Conservation (phyloP, 1,284 basidiomycete species). For the Tilletia indica region DNA sequence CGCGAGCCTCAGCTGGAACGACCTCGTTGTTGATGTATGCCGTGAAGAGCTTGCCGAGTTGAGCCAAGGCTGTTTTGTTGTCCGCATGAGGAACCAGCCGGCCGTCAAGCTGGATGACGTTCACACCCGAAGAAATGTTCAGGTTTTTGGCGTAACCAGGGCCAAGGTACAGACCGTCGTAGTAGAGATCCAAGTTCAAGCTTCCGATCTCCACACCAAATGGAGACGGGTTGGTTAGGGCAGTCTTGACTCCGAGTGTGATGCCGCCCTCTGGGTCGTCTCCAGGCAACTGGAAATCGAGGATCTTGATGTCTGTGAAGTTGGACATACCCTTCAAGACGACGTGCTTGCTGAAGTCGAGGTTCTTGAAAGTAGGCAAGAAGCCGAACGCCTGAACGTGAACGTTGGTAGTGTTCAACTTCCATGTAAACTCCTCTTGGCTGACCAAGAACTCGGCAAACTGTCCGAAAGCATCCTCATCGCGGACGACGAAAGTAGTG, state of each 20-base stretch:
- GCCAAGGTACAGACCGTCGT: slow-evolving; percentile 66
- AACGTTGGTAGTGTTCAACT: slow-evolving; percentile 64
- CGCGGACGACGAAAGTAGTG: slow-evolving; percentile 51
- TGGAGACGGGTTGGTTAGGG: slow-evolving; percentile 69
- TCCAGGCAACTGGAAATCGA: slow-evolving; percentile 69
- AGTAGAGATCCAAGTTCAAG: slow-evolving; percentile 67
- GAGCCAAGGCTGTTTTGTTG: slow-evolving; percentile 60
- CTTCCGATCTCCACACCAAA: slow-evolving; percentile 71
- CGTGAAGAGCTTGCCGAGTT: slow-evolving; percentile 69
- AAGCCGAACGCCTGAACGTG: slow-evolving; percentile 66
- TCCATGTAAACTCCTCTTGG: slow-evolving; percentile 70
- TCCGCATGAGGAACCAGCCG: slow-evolving; percentile 65
- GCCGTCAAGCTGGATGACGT: slow-evolving; percentile 67
- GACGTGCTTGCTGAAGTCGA: slow-evolving; percentile 42
- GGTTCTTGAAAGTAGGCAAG: slow-evolving; percentile 46
- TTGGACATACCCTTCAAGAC: slow-evolving; percentile 65
- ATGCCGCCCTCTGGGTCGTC: slow-evolving; percentile 71
- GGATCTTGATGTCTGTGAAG: slow-evolving; percentile 66
- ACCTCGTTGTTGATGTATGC: slow-evolving; percentile 69
- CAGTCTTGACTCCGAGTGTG: slow-evolving; percentile 65
- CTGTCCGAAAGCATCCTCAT: slow-evolving; percentile 49
- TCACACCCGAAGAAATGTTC: slow-evolving; percentile 59
- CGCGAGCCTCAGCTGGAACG: slow-evolving; percentile 66
- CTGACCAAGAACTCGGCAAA: slow-evolving; percentile 64
- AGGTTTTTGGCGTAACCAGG: slow-evolving; percentile 59